Percentiles rank a stretch among this genome's conserved stretches.
These are phyloP conservation scores for Sphaerobolus stellatus DNA, from an alignment of 1,284 basidiomycete genomes.

Conservation along the genomic window DNA sequence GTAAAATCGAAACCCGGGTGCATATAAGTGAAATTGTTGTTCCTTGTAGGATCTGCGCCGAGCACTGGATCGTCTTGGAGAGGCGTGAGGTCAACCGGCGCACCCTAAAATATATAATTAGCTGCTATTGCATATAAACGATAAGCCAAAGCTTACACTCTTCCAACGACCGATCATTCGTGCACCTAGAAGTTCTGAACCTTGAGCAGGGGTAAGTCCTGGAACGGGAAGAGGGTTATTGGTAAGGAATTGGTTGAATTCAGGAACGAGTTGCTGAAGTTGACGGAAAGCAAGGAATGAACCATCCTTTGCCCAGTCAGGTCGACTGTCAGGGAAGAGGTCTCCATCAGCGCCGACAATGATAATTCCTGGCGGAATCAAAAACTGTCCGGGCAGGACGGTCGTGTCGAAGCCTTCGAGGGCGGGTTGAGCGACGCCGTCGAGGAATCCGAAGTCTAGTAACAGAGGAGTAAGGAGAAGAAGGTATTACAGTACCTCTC, in stretches of 20 bases:
- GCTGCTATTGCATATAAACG: background rate
- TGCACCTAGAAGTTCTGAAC: conserved; percentile 51
- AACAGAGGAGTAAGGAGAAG: background rate
- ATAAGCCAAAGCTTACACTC: conserved; percentile 39
- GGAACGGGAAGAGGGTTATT: conserved; percentile 40
- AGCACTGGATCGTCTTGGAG: conserved; percentile 41
- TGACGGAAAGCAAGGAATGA: conserved; percentile 42
- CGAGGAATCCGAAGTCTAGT: conserved; percentile 35
- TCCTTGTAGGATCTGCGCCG: conserved; percentile 37
- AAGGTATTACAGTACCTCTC: background rate
- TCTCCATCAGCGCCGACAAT: conserved; percentile 11
- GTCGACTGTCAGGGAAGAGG: background rate
- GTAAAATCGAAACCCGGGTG: background rate
- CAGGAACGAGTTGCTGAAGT: conserved; percentile 53
- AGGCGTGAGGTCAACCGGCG: conserved; percentile 46
- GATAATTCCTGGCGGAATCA: conserved; percentile 28
- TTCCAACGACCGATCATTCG: conserved; percentile 59
- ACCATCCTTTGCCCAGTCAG: conserved; percentile 16
- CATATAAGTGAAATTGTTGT: conserved; percentile 47
- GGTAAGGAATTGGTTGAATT: conserved; percentile 50
- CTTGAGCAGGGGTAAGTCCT: conserved; percentile 38
- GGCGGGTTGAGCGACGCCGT: conserved; percentile 47
- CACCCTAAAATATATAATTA: conserved; percentile 30
- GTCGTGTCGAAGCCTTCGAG: conserved; percentile 40
- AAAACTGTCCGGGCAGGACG: conserved; percentile 39